These are phyloP conservation scores for Catharanthus roseus DNA, from an alignment of 257 asterid genomes.

Conservation along the genomic window DNA sequence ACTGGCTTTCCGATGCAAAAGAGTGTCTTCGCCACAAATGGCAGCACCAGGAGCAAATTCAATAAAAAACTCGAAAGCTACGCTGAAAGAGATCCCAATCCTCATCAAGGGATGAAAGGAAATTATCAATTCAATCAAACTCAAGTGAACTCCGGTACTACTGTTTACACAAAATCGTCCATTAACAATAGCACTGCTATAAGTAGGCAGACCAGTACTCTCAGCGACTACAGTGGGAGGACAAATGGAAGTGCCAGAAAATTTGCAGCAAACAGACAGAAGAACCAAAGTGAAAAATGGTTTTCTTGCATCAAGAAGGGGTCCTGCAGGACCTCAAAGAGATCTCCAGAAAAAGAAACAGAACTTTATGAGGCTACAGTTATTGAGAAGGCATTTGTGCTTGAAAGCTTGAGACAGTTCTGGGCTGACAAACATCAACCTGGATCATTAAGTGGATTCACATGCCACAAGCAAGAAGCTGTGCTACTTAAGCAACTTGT, in stretches of 20 bases:
- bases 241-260: constrained; percentile 48
- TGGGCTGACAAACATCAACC: constrained; percentile 89
- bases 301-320: constrained; percentile 71
- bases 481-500: constrained; percentile 58
- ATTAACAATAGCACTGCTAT: constrained; percentile 26
- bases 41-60: constrained; percentile 12
- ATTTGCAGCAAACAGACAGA: constrained; percentile 46
- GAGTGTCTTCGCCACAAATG: constrained; percentile 16
- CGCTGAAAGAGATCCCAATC: constrained; percentile 18
- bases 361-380: constrained; percentile 58
- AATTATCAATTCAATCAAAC: constrained; percentile 18
- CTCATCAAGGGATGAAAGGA: constrained; percentile 15
- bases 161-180: constrained; percentile 17
- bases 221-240: constrained; percentile 50
- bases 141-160: constrained; percentile 19
- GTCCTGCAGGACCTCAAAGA: constrained; percentile 43
- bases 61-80: constrained; percentile 37
- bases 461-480: constrained; percentile 79
- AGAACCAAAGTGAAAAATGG: constrained; percentile 53
- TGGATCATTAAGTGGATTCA: constrained; percentile 46
- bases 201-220: constrained; percentile 50
- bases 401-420: constrained; percentile 62
- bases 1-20: constrained; percentile 23
- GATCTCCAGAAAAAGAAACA: constrained; percentile 54
- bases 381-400: constrained; percentile 61